Evolutionary conservation across 2,329 filamentous ascomycete species (phyloP), one percentile per base, ranked within the genome.

Genomic region (Fusarium anguioides): DNA sequence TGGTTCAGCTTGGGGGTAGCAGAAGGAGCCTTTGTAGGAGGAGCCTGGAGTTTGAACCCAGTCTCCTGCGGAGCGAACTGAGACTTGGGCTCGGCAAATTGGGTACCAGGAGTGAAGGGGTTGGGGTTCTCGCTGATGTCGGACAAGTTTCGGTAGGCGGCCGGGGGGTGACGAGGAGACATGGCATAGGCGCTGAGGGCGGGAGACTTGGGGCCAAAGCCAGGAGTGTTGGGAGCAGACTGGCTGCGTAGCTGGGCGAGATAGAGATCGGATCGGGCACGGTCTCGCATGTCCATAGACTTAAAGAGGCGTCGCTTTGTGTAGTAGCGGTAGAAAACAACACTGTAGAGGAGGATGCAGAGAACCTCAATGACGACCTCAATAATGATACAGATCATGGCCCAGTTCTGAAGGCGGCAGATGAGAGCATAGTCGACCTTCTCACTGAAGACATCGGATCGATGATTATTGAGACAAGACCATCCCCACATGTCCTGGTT

Each of bases 311-410:
- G 91, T 78, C 93, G 91, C 87, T 98, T 99, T 70, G 92, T 94
- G 88, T 94, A 97, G 86, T 97, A 96, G 73, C 96, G 92, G 86
- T 97, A 98, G 84, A 98, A 97, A 78, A 97, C 89, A 76, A 97
- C 87, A 75, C 88, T 93, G 85, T 99, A 99, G 75, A 99, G 92
- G 52, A 89, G 84, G 78, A 99, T 97, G 76, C 92, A 93, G 75
- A 98, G 91, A 70, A 92, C 87, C 77, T 98, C 96, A 73, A 99
- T 86, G 64, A 97, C 92, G 70, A 99, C 86, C 80, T 99, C 96
- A 78, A 99, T 98, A 76, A 99, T 91, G 81, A 94, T 94, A 86
- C 96, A 99, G 77, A 99, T 91, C 66, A 99, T 86, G 37, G 91
- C 87, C 96, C 96, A 99, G 82, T 97, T 96, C 62, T 97, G 81